Conservation (phyloP, 805 yeast genomes). For the Metschnikowia vanudenii region DNA sequence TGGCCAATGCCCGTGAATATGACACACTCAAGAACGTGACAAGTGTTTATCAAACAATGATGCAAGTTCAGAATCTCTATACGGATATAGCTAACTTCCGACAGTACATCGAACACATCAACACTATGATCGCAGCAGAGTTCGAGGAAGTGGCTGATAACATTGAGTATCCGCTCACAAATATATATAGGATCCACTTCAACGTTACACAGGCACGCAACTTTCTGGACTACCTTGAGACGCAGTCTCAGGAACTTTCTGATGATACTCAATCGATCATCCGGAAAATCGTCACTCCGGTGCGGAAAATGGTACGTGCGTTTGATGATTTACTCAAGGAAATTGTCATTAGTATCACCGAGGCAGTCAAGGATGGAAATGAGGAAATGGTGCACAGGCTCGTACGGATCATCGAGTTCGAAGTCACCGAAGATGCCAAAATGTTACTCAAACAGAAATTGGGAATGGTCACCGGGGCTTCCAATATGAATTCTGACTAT, state of each 20-base stretch:
- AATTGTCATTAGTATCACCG: constrained; percentile 68
- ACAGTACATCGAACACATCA: constrained; percentile 48
- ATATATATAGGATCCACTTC: constrained; percentile 67
- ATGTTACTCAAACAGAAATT: constrained; percentile 31
- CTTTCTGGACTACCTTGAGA: constrained; percentile 69
- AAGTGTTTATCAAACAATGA: constrained; percentile 66
- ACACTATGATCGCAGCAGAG: constrained; percentile 49
- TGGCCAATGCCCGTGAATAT: constrained; percentile 61
- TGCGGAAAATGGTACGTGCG: constrained; percentile 44
- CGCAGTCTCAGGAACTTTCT: constrained; percentile 46
- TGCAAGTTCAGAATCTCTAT: constrained; percentile 63
- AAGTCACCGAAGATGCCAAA: constrained; percentile 74
- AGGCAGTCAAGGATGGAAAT: constrained; percentile 69
- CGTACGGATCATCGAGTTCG: constrained; percentile 76
- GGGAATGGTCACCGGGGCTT: constrained; percentile 22
- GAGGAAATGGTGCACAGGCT: constrained; percentile 64
- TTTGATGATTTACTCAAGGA: constrained; percentile 67
- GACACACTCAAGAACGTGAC: constrained; percentile 68
- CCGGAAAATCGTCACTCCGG: constrained; percentile 51
- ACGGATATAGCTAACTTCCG: constrained; percentile 59
- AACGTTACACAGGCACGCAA: constrained; percentile 69
- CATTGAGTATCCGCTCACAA: constrained; percentile 46
- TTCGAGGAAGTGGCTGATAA: constrained; percentile 31
- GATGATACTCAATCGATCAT: constrained; percentile 71
- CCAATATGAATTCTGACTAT: constrained; percentile 26